Evolutionary conservation across 164 flowering plant genomes (phyloP).

Genomic region (Piper betle): DNA sequence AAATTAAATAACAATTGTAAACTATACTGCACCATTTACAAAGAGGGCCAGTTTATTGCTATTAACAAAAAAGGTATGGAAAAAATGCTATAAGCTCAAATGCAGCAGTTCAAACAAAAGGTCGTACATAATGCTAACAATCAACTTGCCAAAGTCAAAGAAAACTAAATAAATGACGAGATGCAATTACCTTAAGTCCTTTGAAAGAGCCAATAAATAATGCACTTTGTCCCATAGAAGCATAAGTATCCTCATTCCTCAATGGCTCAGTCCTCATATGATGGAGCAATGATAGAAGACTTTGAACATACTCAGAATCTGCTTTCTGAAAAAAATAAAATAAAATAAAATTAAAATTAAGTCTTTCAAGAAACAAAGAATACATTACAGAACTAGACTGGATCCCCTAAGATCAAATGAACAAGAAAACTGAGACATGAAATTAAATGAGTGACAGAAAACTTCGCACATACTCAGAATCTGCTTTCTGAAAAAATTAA

Average conservation of each 20-base stretch:
- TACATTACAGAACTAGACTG: no score
- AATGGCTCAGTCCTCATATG: constrained; percentile 38
- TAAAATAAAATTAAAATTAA: constrained; percentile 4
- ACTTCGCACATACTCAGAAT: constrained; percentile 33
- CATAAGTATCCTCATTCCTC: constrained; percentile 34
- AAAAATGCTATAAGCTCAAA: no score
- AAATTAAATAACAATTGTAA: no score
- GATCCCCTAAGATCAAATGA: no score
- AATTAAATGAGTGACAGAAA: constrained; percentile 46
- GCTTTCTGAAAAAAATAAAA: constrained; percentile 40
- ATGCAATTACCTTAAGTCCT: constrained; percentile 56
- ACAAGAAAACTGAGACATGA: no score
- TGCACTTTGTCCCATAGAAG: constrained; percentile 35
- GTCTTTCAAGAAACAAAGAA: neutral
- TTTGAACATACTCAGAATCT: constrained; percentile 35
- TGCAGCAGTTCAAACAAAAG: neutral
- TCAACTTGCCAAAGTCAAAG: neutral
- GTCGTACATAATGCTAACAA: neutral
- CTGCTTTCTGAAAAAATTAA: constrained; percentile 45
- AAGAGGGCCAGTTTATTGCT: no score
- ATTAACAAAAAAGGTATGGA: neutral
- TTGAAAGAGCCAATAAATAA: constrained; percentile 51
- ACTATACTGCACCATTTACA: no score
- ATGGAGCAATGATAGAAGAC: constrained; percentile 36
- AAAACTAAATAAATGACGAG: neutral